Evolutionary conservation across 1,139 yeast species (phyloP).

Genomic region (Kazachstania sp.): DNA sequence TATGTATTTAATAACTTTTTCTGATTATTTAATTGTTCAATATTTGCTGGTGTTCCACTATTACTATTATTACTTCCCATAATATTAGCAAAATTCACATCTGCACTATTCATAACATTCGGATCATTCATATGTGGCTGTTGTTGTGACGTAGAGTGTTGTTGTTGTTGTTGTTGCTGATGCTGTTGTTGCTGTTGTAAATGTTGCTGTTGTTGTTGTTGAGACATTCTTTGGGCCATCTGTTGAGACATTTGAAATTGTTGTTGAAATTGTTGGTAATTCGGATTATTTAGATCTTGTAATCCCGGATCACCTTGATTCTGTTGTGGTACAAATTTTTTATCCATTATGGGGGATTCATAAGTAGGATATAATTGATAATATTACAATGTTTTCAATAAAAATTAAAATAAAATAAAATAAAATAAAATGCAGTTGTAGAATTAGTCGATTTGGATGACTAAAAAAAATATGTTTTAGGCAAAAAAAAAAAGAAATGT

Average conservation of each 20-base stretch:
- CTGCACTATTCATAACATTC: neutral
- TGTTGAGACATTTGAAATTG: neutral
- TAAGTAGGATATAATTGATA: too few relatives aligned
- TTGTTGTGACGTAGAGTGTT: neutral
- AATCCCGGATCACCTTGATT: neutral
- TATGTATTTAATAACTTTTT: conserved; percentile 62
- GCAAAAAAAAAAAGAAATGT: too few relatives aligned
- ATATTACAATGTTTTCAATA: too few relatives aligned
- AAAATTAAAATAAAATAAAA: too few relatives aligned
- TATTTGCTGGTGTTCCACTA: neutral
- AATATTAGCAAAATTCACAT: neutral
- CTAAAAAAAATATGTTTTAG: too few relatives aligned
- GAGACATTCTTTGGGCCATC: neutral
- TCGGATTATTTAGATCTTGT: neutral
- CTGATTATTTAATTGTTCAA: neutral
- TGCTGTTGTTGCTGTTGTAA: neutral
- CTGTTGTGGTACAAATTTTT: neutral
- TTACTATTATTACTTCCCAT: neutral
- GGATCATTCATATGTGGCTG: neutral
- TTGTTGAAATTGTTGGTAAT: conserved; percentile 2
- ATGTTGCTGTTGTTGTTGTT: neutral
- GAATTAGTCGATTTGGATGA: too few relatives aligned
- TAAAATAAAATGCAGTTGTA: too few relatives aligned
- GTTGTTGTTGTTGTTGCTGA: neutral
- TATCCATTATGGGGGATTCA: conserved; percentile 1